A percentile compares a stretch with the other conserved stretches of the same genome.
Evolutionary conservation across 2,329 filamentous ascomycete species (phyloP).

Genomic region (Aulographum hederae): DNA sequence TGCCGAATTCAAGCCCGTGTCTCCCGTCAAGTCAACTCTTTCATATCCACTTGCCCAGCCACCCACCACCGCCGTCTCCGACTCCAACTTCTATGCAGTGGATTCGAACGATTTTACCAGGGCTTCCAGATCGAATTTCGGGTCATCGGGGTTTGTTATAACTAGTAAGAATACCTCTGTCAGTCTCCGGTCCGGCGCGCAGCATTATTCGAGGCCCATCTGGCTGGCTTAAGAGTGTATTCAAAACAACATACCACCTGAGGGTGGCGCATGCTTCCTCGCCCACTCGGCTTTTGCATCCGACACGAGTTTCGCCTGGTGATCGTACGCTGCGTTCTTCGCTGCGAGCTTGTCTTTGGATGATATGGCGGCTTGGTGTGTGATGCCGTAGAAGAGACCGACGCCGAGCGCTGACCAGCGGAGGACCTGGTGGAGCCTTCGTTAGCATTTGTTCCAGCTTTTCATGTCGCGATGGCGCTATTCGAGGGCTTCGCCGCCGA

Average conservation of each 20-base stretch:
- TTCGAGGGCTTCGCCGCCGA: too few species aligned
- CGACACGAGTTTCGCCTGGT: slow-evolving; percentile 80
- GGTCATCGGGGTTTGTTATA: slow-evolving; percentile 60
- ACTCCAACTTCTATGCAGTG: too few species aligned
- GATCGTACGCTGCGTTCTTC: slow-evolving; percentile 67
- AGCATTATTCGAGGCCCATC: too few species aligned
- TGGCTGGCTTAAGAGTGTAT: too few species aligned
- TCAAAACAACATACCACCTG: slow-evolving; percentile 9
- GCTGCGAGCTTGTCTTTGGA: slow-evolving; percentile 51
- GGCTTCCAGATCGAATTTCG: slow-evolving; percentile 87
- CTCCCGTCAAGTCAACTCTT: neutral
- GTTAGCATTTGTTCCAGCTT: too few species aligned
- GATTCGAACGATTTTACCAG: too few species aligned
- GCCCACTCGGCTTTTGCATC: slow-evolving; percentile 83
- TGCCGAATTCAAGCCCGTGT: neutral
- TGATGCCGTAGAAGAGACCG: slow-evolving; percentile 89
- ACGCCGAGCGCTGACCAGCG: slow-evolving; percentile 87
- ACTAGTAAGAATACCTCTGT: too few species aligned
- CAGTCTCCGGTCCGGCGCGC: too few species aligned
- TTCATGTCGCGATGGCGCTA: slow-evolving; percentile 1
- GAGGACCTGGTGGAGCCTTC: slow-evolving; percentile 57
- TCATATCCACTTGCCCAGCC: neutral
- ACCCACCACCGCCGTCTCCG: slow-evolving; percentile 27
- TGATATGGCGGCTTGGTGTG: slow-evolving; percentile 72
- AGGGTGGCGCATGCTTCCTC: slow-evolving; percentile 47